Evolutionary conservation across 176 grass and related monocot genomes (phyloP), one percentile per base, ranked within the genome.

Genomic region (Rhynchospora breviuscula): DNA sequence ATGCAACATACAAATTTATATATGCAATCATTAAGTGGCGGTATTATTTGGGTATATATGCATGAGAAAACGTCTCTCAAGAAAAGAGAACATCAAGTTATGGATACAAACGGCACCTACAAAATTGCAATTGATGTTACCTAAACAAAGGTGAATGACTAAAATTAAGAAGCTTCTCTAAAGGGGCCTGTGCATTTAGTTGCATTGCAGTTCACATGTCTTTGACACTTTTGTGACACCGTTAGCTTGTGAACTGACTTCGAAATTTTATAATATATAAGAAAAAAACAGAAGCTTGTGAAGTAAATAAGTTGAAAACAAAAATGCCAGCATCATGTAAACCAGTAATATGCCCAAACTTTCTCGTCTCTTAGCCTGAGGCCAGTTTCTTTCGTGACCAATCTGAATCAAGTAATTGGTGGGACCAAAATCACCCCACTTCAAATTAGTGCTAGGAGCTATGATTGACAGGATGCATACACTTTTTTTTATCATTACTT

Each of bases 321-420:
- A 59, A 46, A 7, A 44, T 12, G 66, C 46, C 29, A 25, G 81
- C 78, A 26, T 18, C 15, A 6, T 21, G 51, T 15, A 26, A 59
- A 46, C 53, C 19, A 67, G 7, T 15, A 13, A 12, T 26, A 22
- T 51, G 8, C 3, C 76, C 56, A 57, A 51, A 23, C 2, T 43
- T 9, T 56, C 31, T 40, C 46, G 68, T 79, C 51, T 63, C 51
- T 67, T 86, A 66, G 71, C 26, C 56, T 72, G 26, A 80, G 13
- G 9, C 63, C 23, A 73, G 47, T 70, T 81, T 73, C 63, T 81
- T 51, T 57, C 63, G 78, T 87, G 85, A 87, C 63, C 51, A 26
- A 66, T n/a, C 1, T 3, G 29, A 61, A 81, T 59, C 26, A 81
- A 78, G 45, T 29, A 77, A 31, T 31, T 10, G 49, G 73, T 56